These are phyloP conservation scores for Colletotrichum magnum DNA, from an alignment of 2,329 filamentous ascomycete species.

Conservation along the genomic window DNA sequence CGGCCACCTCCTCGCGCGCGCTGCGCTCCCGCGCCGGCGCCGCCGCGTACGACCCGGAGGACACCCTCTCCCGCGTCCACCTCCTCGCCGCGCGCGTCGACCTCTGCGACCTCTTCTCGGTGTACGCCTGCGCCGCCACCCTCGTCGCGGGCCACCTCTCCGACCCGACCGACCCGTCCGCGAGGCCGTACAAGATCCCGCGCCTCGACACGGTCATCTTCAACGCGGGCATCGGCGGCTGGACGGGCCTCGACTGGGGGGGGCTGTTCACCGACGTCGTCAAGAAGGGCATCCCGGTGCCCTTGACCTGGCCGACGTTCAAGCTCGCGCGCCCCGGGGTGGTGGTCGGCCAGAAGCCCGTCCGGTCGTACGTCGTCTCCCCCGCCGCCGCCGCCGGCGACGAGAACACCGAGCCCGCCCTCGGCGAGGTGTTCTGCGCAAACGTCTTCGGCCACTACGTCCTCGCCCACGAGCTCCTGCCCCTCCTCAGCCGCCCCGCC, in stretches of 20 bases:
- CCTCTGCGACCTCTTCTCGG: constrained; percentile 69
- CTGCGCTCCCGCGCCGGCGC: constrained; percentile 56
- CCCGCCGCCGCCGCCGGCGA: constrained; percentile 26
- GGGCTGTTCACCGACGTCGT: constrained; percentile 68
- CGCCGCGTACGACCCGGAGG: constrained; percentile 53
- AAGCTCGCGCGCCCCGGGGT: constrained; percentile 73
- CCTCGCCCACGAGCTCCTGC: constrained; percentile 83
- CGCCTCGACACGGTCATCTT: constrained; percentile 84
- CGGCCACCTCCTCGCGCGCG: constrained; percentile 55
- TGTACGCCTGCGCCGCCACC: constrained; percentile 63
- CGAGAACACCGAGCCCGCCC: constrained; percentile 62
- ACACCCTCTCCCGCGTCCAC: constrained; percentile 67
- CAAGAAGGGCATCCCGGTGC: constrained; percentile 73
- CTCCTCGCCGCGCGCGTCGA: constrained; percentile 72
- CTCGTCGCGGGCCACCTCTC: constrained; percentile 61
- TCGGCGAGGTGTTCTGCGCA: constrained; percentile 89
- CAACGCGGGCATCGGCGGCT: constrained; percentile 92
- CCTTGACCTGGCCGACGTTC: constrained; percentile 83
- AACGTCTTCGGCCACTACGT: constrained; percentile 98
- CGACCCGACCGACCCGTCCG: constrained; percentile 59
- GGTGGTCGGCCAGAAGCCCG: constrained; percentile 57
- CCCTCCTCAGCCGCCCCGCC: constrained; percentile 73
- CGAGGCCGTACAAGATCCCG: constrained; percentile 62
- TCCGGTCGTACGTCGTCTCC: constrained; percentile 41
- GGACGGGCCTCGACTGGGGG: constrained; percentile 82